Evolutionary conservation across 306 rosid species (phyloP), one percentile per base, ranked within the genome.

Genomic region (Vigna nakashimae): DNA sequence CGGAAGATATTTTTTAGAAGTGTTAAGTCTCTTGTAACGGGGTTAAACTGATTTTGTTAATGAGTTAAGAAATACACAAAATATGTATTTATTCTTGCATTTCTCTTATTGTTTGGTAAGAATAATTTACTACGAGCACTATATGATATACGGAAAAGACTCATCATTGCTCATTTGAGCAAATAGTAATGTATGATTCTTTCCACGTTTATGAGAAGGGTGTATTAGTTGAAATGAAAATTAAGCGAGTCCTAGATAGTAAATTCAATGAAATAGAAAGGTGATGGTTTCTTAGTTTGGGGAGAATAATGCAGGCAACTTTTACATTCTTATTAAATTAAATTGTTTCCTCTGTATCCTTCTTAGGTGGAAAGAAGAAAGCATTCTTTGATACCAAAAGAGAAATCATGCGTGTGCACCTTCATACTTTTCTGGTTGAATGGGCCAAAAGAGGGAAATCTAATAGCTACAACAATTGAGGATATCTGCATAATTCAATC

Each of bases 361-460:
- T 83, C 73, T 69, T 62, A 93, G 97, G 96, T 93, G 74, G 64
- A 58, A 74, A 51, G 20, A 17, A 40, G 14, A 7, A 74, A 79
- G n/a, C 98, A 91, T 84, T 71, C 85, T 62, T 65, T 17, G 65
- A 51, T 28, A 49, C 17, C 14, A 7, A 88, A 80, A 69, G 80
- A 90, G 40, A 92, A 86, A 55, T 85, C 66, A 68, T 91, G 97
- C 84, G 28, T 2, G 16, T 91, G 97, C 77, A 68, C 28, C 62
- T 90, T 85, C 75, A n/a, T 76, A 52, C 85, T 94, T 46, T 42
- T 0, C 10, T 94, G 97, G 98, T 72, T 67, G 60, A 89, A 82
- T 10, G 98, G 98, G 60, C 97, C 96, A 36, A 77, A 66, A 53
- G 71, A 36, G 30, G 87, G 84, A 15, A 63, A 48, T 9, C 20